These are phyloP conservation scores for Graphilbum sp. DNA, from an alignment of 2,329 filamentous ascomycete species.

Conservation along the genomic window DNA sequence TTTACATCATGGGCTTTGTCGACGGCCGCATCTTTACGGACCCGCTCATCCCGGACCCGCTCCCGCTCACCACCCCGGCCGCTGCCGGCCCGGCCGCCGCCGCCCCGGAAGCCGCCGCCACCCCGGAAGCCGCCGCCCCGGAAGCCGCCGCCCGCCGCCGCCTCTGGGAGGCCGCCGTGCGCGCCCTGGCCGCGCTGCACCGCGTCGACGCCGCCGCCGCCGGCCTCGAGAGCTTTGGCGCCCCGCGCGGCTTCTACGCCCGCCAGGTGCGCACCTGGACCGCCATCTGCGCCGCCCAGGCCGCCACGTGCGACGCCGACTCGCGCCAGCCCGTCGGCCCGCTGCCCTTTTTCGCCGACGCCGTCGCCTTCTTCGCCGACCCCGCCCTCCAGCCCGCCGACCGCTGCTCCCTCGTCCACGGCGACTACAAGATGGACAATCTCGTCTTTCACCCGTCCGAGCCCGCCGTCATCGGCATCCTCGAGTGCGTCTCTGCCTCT, in stretches of 20 bases:
- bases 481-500: conserved; percentile 45
- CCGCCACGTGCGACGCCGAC: conserved; percentile 60
- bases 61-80: not conserved
- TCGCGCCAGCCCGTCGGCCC: conserved; percentile 44
- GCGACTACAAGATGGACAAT: conserved; percentile 94
- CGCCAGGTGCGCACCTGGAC: conserved; percentile 74
- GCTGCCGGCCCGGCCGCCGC: conserved; percentile 44
- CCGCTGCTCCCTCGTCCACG: conserved; percentile 67
- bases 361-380: conserved; percentile 63
- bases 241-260: conserved; percentile 60
- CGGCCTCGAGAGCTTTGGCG: conserved; percentile 59
- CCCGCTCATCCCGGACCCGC: conserved; percentile 52
- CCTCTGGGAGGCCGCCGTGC: conserved; percentile 76
- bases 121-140: conserved; percentile 24
- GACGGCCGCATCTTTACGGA: conserved; percentile 90
- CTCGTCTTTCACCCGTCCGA: conserved; percentile 80
- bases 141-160: no score
- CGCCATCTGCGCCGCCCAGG: conserved; percentile 64
- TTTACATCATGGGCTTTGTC: conserved; percentile 95
- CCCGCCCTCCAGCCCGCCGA: conserved; percentile 57
- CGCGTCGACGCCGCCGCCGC: conserved; percentile 49
- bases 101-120: conserved; percentile 44
- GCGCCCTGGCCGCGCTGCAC: conserved; percentile 76
- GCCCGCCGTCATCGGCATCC: conserved; percentile 73
- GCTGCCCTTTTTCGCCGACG: conserved; percentile 69